Conservation (phyloP, 805 yeast species). For the Wickerhamomyces bisporus region DNA sequence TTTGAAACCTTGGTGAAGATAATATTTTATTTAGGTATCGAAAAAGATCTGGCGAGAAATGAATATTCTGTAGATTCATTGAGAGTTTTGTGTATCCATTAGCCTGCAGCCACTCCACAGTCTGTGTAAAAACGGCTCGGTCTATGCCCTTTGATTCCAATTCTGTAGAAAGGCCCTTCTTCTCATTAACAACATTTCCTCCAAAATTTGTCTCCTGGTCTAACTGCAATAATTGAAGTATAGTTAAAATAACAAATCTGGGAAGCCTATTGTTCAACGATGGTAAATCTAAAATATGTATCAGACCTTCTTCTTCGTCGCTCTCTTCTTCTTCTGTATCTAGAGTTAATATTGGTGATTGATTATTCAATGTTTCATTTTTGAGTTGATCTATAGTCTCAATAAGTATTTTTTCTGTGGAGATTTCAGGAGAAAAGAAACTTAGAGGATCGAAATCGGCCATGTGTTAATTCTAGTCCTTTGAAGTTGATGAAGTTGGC, state of each 20-base stretch:
- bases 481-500: too few species aligned
- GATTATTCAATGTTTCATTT: too few species aligned
- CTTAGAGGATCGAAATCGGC: constrained; percentile 32
- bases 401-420: too few species aligned
- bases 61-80: constrained; percentile 26
- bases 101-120: constrained; percentile 40
- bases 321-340: constrained; percentile 10
- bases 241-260: constrained; percentile 33
- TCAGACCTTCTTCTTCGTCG: constrained; percentile 25
- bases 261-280: constrained; percentile 42
- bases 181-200: constrained; percentile 3
- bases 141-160: constrained; percentile 33
- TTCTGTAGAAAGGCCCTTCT: constrained; percentile 5
- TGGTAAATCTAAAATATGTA: constrained; percentile 61
- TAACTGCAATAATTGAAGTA: constrained; percentile 46
- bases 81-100: constrained; percentile 31
- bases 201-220: constrained; percentile 49
- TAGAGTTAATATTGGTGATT: too few species aligned
- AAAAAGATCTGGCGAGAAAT: constrained; percentile 34
- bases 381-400: too few species aligned
- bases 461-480: not conserved
- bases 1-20: constrained; percentile 35
- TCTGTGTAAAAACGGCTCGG: constrained; percentile 16
- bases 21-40: constrained; percentile 45
- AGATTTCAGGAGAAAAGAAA: too few species aligned